Base-by-base conservation (phyloP, 2,329 filamentous ascomycete genomes). In the Lizonia empirigonia region DNA sequence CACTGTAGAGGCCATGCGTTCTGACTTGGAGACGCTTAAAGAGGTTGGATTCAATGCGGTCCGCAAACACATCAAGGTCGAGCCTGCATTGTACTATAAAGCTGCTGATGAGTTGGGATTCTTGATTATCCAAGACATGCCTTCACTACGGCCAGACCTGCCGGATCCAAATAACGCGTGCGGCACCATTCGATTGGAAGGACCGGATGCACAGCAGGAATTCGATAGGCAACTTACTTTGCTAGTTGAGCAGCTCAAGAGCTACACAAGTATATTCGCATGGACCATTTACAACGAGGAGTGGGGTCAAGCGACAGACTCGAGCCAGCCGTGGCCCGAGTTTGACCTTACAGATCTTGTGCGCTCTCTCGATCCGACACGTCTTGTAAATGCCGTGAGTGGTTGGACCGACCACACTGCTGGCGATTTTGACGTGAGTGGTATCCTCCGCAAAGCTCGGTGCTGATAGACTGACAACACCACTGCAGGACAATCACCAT, bases 201-300 rank as follows among this genome's bases (percentile, higher is more conserved):
- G 42, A 8, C 32, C 32, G 70, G 75, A 30, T 47, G 79, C 87
- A 54, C 85, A 89, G 64, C 72, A 74, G 5, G 87, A 90, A 60
- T 90, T 89, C 52, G 75, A 80, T 36, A 80, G 86, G 1, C 84
- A 89, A 62, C 76, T 89, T 1, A 80, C 82, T 23, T 59, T 86
- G 7, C 69, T 89, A 34, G 72, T 90, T 33, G 77, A 82, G 30
- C 84, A 89, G 56, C 82, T 84, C 66, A 83, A 82, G 69, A 85
- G 77, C 67, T 86, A 86, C 64, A 80, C 86, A 0, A 85, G 82
- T 47, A 88, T 89, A 53, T 77, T 82, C 8, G 80, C 82, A 1
- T 89, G 86, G 84, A 75, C 87, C 13, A 84, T 89, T 59, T 89
- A 88, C 70, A 89, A 89, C 63, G 86, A 89, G 67, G 86, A 85